Evolutionary conservation across 2,329 filamentous ascomycete genomes (phyloP).

Genomic region (Alternaria longipes): DNA sequence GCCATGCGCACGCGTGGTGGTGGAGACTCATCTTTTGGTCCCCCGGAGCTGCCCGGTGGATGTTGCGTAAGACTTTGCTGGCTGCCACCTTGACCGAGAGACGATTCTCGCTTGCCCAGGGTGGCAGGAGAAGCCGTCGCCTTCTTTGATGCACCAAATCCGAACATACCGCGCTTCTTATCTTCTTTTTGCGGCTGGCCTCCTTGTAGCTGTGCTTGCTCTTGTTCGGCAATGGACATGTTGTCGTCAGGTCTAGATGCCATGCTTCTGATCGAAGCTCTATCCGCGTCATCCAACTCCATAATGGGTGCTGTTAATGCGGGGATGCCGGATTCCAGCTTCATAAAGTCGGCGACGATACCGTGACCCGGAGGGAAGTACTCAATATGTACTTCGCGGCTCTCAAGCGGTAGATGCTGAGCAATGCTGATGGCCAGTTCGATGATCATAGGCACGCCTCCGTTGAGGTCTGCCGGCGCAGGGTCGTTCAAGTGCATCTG

Average conservation of each 20-base stretch:
- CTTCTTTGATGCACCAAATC: constrained; percentile 54
- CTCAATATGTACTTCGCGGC: constrained; percentile 85
- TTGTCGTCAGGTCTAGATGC: constrained; percentile 45
- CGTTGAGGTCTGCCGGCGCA: constrained; percentile 81
- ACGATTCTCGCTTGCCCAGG: constrained; percentile 53
- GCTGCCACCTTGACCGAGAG: constrained; percentile 49
- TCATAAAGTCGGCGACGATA: constrained; percentile 80
- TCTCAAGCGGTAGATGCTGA: constrained; percentile 87
- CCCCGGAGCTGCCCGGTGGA: constrained; percentile 53
- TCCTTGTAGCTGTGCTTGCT: constrained; percentile 45
- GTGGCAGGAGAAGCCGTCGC: constrained; percentile 37
- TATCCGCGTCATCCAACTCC: constrained; percentile 54
- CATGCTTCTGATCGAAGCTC: constrained; percentile 48
- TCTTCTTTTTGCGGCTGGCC: constrained; percentile 41
- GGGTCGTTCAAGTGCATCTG: constrained; percentile 79
- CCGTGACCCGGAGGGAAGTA: constrained; percentile 82
- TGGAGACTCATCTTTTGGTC: constrained; percentile 51
- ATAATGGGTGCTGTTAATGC: constrained; percentile 55
- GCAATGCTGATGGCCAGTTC: constrained; percentile 88
- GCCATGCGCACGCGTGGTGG: constrained; percentile 59
- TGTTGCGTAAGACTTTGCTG: constrained; percentile 47
- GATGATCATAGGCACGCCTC: constrained; percentile 89
- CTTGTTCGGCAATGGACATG: constrained; percentile 41
- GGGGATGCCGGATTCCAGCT: constrained; percentile 71
- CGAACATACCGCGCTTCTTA: constrained; percentile 56